These are phyloP conservation scores for Flaveria trinervia DNA, from an alignment of 129 eudicot genomes.

Conservation along the genomic window DNA sequence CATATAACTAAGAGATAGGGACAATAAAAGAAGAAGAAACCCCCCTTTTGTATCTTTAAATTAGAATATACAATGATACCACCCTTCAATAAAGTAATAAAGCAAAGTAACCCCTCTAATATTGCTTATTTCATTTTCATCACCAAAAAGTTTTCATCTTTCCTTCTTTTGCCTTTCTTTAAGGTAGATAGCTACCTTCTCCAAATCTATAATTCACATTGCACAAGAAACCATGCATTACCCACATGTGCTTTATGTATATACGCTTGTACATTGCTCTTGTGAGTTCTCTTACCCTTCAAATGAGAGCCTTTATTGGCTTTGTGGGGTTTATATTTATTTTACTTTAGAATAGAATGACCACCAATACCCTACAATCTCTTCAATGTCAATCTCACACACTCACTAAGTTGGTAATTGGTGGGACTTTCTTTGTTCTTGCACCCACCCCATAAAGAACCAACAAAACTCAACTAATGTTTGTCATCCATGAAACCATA, in stretches of 20 bases:
- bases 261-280: conserved; percentile 11
- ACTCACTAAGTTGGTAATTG: conserved; percentile 20
- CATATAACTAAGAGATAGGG: conserved; percentile 2
- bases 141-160: conserved; percentile 26
- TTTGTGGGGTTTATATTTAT: conserved; percentile 20
- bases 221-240: not conserved
- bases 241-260: not conserved
- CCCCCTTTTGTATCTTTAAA: conserved; percentile 6
- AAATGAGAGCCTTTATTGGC: conserved; percentile 21
- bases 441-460: conserved; percentile 17
- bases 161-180: conserved; percentile 15
- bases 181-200: not conserved
- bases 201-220: not conserved
- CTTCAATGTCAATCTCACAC: conserved; percentile 16
- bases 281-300: not conserved
- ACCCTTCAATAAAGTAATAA: conserved; percentile 41
- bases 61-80: conserved; percentile 43
- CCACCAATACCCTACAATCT: conserved; percentile 15
- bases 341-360: not conserved
- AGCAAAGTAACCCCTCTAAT: conserved; percentile 36
- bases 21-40: conserved; percentile 17
- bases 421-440: conserved; percentile 18
- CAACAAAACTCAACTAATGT: conserved; percentile 25
- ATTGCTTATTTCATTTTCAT: conserved; percentile 33
- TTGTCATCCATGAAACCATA: not conserved